Evolutionary conservation across 2,329 filamentous ascomycete genomes (phyloP), one percentile per base, ranked within the genome.

Genomic region (Botrytis elliptica): DNA sequence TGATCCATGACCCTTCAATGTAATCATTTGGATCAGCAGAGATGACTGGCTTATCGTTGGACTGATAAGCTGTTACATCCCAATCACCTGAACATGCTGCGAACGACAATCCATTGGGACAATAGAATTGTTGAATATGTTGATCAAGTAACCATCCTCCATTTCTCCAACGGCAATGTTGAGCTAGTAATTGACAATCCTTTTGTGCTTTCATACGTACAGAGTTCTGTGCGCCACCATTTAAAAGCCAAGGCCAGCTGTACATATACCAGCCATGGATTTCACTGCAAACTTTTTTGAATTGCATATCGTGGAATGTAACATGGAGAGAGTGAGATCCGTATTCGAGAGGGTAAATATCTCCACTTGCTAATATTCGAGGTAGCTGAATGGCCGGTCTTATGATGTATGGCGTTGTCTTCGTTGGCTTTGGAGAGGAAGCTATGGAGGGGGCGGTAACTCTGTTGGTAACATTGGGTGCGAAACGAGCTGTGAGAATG

Each of bases 81-180:
- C 8, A 14, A 10, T 42, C 25, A 33, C 16, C 18, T 22, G 66
- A n/a, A 22, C 16, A 49, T 29, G 36, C 36, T 38, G n/a, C 4
- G 8, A 52, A 22, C 10, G n/a, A 36, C 36, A 38, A 22, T 5
- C 60, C 25, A 25, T 18, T 33, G 18, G 62, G 40, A 22, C 18
- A 36, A n/a, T 71, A 71, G 29, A 71, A 71, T 40, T 42, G 33
- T 33, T 52, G 40, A 20, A 71, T 62, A 10, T 71, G 69, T 64
- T 64, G 59, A 71, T 71, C 69, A 29, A 71, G 55, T 22, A 71
- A 25, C 69, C 69, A 71, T 2, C 69, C 69, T 46, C 69, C 69
- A 14, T 25, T 71, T 18, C 69, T 63, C 69, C 69, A 71, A 8
- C 69, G 55, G 29, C 69, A 71, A n/a, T 71, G 69, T 38, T 71